phyloP scores from a whole-genome alignment of 2,329 filamentous ascomycete genomes.

The Phyllosticta citrichinensis region DNA sequence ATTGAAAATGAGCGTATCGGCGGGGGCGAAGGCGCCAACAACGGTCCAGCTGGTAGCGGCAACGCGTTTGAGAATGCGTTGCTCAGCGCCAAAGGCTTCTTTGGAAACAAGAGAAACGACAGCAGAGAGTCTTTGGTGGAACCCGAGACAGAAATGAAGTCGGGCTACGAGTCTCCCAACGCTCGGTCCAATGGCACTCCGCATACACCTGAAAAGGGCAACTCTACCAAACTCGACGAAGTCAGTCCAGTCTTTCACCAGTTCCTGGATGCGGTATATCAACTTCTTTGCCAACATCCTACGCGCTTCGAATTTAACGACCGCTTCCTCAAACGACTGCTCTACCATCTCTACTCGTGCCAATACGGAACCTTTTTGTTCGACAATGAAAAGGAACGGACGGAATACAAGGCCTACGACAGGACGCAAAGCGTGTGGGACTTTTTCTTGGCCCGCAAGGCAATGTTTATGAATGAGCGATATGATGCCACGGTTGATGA shows the following conservation, averaged over 20 bases:
- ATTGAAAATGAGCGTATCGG: slow-evolving; percentile 71
- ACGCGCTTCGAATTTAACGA: slow-evolving; percentile 94
- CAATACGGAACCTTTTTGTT: slow-evolving; percentile 96
- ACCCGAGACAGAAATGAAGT: slow-evolving; percentile 41
- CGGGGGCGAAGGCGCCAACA: slow-evolving; percentile 29
- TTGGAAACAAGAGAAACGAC: slow-evolving; percentile 63
- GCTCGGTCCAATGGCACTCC: slow-evolving; percentile 20
- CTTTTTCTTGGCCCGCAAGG: slow-evolving; percentile 74
- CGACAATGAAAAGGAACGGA: slow-evolving; percentile 84
- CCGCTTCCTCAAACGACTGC: slow-evolving; percentile 73
- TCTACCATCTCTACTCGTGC: slow-evolving; percentile 92
- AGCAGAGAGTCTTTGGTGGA: slow-evolving; percentile 55
- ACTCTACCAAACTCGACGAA: slow-evolving; percentile 71
- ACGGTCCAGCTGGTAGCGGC: slow-evolving; percentile 44
- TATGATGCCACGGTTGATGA: slow-evolving; percentile 73
- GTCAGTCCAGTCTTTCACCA: slow-evolving; percentile 96
- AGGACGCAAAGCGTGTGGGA: slow-evolving; percentile 86
- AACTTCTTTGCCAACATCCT: slow-evolving; percentile 75
- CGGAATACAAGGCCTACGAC: slow-evolving; percentile 57
- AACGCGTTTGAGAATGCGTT: slow-evolving; percentile 82
- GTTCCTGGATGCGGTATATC: slow-evolving; percentile 89
- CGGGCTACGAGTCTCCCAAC: slow-evolving; percentile 2
- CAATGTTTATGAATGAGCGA: slow-evolving; percentile 72
- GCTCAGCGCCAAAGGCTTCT: slow-evolving; percentile 77
- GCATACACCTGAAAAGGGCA: slow-evolving; percentile 42